Percentiles rank a stretch among this genome's conserved stretches.
Evolutionary conservation across 257 asterid species (phyloP).

Genomic region (Rauvolfia tetraphylla): DNA sequence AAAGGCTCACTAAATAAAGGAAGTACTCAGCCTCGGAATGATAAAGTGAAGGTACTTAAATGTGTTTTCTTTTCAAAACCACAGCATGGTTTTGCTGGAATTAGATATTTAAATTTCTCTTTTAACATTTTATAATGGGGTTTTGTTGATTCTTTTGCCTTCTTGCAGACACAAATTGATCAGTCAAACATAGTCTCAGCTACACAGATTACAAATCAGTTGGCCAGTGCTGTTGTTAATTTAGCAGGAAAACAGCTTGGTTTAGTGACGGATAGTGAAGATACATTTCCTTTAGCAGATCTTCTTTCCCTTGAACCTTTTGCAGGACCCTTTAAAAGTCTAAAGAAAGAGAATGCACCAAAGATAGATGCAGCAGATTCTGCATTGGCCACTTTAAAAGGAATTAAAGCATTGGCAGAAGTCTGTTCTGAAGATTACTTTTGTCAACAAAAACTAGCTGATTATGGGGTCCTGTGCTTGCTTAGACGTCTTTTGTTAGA

Average conservation of each 20-base stretch:
- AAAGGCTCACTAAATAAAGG: constrained; percentile 55
- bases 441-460: constrained; percentile 60
- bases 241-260: constrained; percentile 84
- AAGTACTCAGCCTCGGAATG: constrained; percentile 54
- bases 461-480: constrained; percentile 71
- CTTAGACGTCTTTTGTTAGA: constrained; percentile 80
- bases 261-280: constrained; percentile 55
- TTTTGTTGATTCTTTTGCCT: constrained; percentile 21
- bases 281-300: constrained; percentile 69
- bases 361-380: constrained; percentile 88
- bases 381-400: constrained; percentile 85
- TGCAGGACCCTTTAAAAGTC: constrained; percentile 59
- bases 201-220: constrained; percentile 71
- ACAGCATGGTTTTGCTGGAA: not conserved
- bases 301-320: constrained; percentile 88
- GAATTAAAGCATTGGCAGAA: constrained; percentile 89
- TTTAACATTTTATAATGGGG: not conserved
- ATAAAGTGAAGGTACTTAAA: constrained; percentile 74
- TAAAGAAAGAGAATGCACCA: constrained; percentile 68
- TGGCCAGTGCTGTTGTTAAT: constrained; percentile 84
- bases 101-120: not conserved
- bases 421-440: constrained; percentile 75
- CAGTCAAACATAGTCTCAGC: constrained; percentile 79
- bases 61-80: not conserved
- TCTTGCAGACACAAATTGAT: constrained; percentile 90